Evolutionary conservation across 2,329 filamentous ascomycete genomes (phyloP), one percentile per base, ranked within the genome.

Genomic region (Paramyrothecium sp.): DNA sequence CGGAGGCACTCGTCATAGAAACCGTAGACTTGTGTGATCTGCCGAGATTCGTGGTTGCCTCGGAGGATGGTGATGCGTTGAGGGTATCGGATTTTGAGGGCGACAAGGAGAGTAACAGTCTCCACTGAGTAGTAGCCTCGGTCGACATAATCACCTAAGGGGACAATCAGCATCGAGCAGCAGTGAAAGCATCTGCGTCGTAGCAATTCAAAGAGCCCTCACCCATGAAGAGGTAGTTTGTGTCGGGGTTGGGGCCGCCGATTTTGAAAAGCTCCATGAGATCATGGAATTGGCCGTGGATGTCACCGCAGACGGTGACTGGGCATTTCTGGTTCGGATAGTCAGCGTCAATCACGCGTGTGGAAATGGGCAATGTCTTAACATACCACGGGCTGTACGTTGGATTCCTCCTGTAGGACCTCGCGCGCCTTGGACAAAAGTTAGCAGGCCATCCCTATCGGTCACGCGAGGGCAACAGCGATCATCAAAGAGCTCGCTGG

Each of bases 241-340:
- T 98, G 77, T 99, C 95, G 65, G 95, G 95, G 73, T 97, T 97
- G 60, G 93, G 92, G 55, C 95, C 95, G 67, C 95, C 95, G 75
- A 99, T 98, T 81, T 96, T 96, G 85, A 99, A 99, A 55, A 99
- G 87, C 80, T 99, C 95, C 92, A 99, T 98, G 75, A 99, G 79
- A 73, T 99, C 95, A 77, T 98, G 94, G 75, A 98, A 98, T 78
- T 99, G 95, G 65, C 95, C 95, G 77, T 99, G 95, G 73, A 99
- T 99, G 78, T 99, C 95, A 74, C 95, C 95, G 76, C 95, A 98
- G 61, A 99, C 95, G 56, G 95, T 99, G 65, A 98, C 95, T 49
- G 95, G 95, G 75, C 94, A 98, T 94, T 97, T 97, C 90, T 93
- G 63, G 47, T 38, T 57, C n/a, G 38, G 26, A 26, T 26, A 34